Percentiles rank a stretch among this genome's conserved stretches.
phyloP scores from a whole-genome alignment of 768 basidiomycete genomes.

The Pleurotus tuber-regium region DNA sequence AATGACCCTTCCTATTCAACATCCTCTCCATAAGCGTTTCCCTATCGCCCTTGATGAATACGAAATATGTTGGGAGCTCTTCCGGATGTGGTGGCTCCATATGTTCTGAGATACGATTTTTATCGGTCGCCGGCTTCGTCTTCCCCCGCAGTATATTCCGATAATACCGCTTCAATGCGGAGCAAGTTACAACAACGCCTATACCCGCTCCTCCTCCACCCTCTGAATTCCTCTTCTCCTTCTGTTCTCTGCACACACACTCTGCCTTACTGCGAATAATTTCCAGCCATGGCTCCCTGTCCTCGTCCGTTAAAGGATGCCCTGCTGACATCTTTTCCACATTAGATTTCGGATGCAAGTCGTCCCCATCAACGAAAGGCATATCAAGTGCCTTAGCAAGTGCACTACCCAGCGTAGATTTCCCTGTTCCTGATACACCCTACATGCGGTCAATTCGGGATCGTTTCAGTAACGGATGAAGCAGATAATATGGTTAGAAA shows the following conservation, averaged over 20 bases:
- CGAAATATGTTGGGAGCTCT: slow-evolving; percentile 66
- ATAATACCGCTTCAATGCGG: slow-evolving; percentile 78
- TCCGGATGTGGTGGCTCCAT: slow-evolving; percentile 26
- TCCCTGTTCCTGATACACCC: slow-evolving; percentile 77
- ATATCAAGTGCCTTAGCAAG: slow-evolving; percentile 60
- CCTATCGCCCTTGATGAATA: slow-evolving; percentile 67
- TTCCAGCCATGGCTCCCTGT: slow-evolving; percentile 85
- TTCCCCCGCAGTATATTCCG: slow-evolving; percentile 77
- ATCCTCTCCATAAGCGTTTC: slow-evolving; percentile 63
- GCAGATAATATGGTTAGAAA: neutral
- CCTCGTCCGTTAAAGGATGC: slow-evolving; percentile 71
- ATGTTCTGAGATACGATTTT: slow-evolving; percentile 20
- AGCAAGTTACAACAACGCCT: slow-evolving; percentile 85
- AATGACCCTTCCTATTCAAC: slow-evolving; percentile 65
- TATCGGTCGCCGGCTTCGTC: slow-evolving; percentile 16
- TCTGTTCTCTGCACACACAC: slow-evolving; percentile 27
- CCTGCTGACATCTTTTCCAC: slow-evolving; percentile 87
- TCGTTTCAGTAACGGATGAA: neutral
- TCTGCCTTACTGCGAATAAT: slow-evolving; percentile 67
- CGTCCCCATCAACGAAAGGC: slow-evolving; percentile 88
- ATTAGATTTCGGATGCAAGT: slow-evolving; percentile 78
- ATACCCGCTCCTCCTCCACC: slow-evolving; percentile 10
- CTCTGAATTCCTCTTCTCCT: neutral
- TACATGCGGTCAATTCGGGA: slow-evolving; percentile 19
- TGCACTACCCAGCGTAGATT: slow-evolving; percentile 64